These are phyloP conservation scores for Volvox africanus DNA, from an alignment of 139 green algal genomes.

Conservation along the genomic window DNA sequence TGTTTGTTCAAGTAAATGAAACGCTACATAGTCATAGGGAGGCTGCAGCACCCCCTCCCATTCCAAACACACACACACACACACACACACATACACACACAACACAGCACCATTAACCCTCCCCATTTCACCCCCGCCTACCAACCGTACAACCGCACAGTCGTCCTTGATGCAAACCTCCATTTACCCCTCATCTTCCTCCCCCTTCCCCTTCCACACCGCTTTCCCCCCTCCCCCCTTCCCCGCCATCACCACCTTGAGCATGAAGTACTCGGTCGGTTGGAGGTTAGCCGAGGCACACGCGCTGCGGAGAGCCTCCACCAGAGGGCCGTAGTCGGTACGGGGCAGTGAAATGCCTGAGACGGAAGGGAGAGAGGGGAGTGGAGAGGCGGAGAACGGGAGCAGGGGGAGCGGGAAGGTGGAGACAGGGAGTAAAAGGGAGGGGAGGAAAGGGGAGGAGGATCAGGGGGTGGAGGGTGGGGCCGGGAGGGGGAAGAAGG, in stretches of 20 bases:
- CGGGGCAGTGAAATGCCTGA: conserved; percentile 34
- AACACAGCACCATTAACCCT: too few species aligned
- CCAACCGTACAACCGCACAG: too few species aligned
- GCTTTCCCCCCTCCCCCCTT: neutral
- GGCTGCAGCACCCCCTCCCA: too few species aligned
- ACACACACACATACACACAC: too few species aligned
- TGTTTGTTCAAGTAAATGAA: too few species aligned
- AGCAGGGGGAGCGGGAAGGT: neutral
- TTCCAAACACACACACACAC: too few species aligned
- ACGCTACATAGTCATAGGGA: too few species aligned
- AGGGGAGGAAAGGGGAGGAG: neutral
- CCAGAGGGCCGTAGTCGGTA: conserved; percentile 63
- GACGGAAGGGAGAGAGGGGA: neutral
- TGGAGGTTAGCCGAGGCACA: conserved; percentile 70
- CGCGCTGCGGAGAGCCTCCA: conserved; percentile 54
- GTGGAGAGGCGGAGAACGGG: neutral
- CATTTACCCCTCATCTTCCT: neutral
- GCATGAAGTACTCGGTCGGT: conserved; percentile 78
- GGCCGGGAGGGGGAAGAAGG: too few species aligned
- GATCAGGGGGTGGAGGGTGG: neutral
- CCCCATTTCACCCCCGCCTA: too few species aligned
- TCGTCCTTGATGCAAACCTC: too few species aligned
- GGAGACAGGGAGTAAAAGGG: neutral
- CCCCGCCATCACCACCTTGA: neutral
- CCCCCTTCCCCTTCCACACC: neutral